A percentile compares a stretch with the other conserved stretches of the same genome.
phyloP scores from a whole-genome alignment of 2,329 filamentous ascomycete genomes.

The Emmonsiellopsis sp. region DNA sequence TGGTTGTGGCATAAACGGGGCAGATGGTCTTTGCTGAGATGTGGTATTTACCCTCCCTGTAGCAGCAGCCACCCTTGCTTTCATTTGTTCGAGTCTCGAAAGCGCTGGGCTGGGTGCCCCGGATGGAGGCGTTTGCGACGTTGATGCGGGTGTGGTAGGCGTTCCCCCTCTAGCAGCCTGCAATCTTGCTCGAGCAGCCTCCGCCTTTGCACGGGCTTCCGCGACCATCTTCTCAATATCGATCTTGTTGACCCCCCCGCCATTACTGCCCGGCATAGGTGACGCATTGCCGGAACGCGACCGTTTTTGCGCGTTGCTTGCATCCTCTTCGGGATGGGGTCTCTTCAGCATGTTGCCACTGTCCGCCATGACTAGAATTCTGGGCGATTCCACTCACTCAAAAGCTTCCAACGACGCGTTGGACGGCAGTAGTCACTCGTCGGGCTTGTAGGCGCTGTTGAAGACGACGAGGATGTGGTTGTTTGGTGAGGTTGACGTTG shows the following conservation, averaged over 20 bases:
- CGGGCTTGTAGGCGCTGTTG: not conserved
- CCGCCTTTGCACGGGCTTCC: constrained; percentile 39
- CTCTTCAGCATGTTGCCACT: constrained; percentile 37
- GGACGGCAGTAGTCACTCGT: not conserved
- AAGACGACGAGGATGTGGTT: not conserved
- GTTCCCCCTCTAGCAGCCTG: constrained; percentile 27
- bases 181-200: constrained; percentile 38
- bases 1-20: constrained; percentile 31
- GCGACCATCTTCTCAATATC: constrained; percentile 41
- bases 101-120: constrained; percentile 32
- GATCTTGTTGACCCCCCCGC: constrained; percentile 24
- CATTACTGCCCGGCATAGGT: constrained; percentile 31
- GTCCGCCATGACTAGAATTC: constrained; percentile 31
- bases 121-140: constrained; percentile 24
- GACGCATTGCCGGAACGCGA: constrained; percentile 43
- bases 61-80: constrained; percentile 68
- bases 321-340: constrained; percentile 39
- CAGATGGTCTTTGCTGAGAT: constrained; percentile 37
- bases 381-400: constrained; percentile 7
- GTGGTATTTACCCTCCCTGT: constrained; percentile 42
- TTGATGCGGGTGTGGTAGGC: constrained; percentile 20
- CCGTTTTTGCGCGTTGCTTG: constrained; percentile 36
- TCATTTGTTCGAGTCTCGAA: constrained; percentile 67
- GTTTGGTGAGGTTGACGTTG: not conserved
- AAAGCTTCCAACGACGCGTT: constrained; percentile 1